These are phyloP conservation scores for Sarcomyxa edulis DNA, from an alignment of 768 basidiomycete genomes.

Conservation along the genomic window DNA sequence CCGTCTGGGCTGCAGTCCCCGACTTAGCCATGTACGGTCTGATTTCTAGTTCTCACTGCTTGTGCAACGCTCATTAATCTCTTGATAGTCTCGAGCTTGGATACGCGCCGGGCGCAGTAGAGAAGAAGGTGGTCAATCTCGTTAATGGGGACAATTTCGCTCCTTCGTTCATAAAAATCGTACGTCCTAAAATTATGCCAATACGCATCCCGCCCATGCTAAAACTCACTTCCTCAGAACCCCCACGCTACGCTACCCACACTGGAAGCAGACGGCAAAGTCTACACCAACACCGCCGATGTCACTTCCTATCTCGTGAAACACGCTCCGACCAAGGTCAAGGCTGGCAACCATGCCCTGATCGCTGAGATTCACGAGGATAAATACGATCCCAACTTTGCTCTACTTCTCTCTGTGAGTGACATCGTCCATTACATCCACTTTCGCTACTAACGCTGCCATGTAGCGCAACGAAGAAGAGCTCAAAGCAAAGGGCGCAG, in stretches of 20 bases:
- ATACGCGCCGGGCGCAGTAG: constrained; percentile 28
- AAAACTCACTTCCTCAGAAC: constrained; percentile 24
- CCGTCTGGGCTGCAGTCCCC: constrained; percentile 21
- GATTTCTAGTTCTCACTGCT: background rate
- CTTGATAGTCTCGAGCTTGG: constrained; percentile 30
- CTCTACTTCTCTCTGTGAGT: constrained; percentile 33
- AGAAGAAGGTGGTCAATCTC: constrained; percentile 33
- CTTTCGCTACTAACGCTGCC: background rate
- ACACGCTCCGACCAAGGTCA: constrained; percentile 30
- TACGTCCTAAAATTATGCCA: constrained; percentile 10
- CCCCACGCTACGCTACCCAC: constrained; percentile 39
- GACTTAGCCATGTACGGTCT: constrained; percentile 18
- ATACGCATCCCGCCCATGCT: background rate
- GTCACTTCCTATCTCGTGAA: constrained; percentile 36
- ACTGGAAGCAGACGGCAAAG: constrained; percentile 26
- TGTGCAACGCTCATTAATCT: background rate
- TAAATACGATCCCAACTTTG: constrained; percentile 47
- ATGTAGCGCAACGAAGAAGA: constrained; percentile 41
- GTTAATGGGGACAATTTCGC: constrained; percentile 42
- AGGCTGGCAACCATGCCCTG: constrained; percentile 25
- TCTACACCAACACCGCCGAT: constrained; percentile 32
- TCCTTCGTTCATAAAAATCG: constrained; percentile 38
- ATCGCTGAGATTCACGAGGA: constrained; percentile 38
- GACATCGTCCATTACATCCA: background rate
- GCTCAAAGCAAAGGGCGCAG: constrained; percentile 26